Conservation (phyloP, 176 grass and related monocot species). For the Musa itinerans region DNA sequence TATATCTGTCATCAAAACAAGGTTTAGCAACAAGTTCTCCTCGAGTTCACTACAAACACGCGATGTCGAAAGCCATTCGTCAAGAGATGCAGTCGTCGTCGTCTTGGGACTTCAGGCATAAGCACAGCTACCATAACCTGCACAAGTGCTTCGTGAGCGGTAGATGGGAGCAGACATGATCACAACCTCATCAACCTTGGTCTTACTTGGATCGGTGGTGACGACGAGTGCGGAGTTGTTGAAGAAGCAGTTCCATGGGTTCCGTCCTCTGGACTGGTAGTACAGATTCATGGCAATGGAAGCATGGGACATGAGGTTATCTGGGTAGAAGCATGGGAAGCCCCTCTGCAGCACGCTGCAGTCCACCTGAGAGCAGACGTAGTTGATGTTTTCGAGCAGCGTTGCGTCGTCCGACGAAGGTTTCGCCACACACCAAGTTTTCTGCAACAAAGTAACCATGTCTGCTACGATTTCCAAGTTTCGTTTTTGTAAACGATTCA, state of each 20-base stretch:
- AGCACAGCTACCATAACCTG: no score
- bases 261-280: neutral
- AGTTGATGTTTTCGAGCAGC: neutral
- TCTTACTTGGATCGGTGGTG: neutral
- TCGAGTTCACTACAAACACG: no score
- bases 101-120: no score
- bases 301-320: neutral
- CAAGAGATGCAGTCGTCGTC: no score
- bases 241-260: conserved; percentile 5
- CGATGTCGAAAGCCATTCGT: no score
- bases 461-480: no score
- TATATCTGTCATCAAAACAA: no score
- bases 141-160: no score
- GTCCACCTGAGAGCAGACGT: neutral
- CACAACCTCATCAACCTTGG: no score
- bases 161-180: no score
- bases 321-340: neutral
- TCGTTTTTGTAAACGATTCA: no score
- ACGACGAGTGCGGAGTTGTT: neutral
- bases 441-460: neutral
- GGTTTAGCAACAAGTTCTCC: no score
- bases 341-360: neutral
- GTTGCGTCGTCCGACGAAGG: neutral
- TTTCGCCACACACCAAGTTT: neutral
- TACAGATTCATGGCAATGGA: conserved; percentile 6